Evolutionary conservation across 106 monocot genomes (phyloP), one percentile per base, ranked within the genome.

Genomic region (Allium fistulosum): DNA sequence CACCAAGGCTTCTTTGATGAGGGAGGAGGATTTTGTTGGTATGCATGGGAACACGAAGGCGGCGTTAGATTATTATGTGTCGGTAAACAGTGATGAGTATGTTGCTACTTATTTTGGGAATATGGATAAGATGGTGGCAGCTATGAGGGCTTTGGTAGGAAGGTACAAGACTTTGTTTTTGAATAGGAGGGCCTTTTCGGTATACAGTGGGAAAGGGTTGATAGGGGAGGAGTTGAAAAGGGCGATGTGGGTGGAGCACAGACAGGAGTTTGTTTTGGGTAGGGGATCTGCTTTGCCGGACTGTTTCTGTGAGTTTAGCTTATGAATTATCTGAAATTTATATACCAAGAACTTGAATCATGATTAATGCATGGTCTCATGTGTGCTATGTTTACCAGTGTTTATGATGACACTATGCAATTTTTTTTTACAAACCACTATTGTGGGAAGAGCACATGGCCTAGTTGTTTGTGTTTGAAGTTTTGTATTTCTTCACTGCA

Each of bases 31-130:
- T 65, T 82, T 91, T 72, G 69, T 16, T 58, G 55, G 12, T 1
- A 84, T 92, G 88, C 88, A 88, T 53, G 96, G 96, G n/a, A 96
- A 92, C 76, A 84, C 92, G 0, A 92, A 92, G 76, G 96, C 96
- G 28, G 92, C 96, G 2, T 69, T 96, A 59, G 92, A 96, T 68
- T 96, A 96, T 67, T 84, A 86, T 71, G 71, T 96, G 69, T 92
- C 96, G 3, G 71, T 92, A 28, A 81, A 86, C 67, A 92, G 92
- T 51, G 88, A 92, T 58, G 88, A 79, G 3, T 96, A 96, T 48
- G 56, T 96, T 2, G 85, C 92, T 27, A 96, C 96, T 55, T 88
- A 80, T 73, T 92, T 96, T 70, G 96, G 96, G 26, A 96, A 96
- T 51, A 92, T 96, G 91, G 92, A 96, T 62, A 96, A 96, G 78